These are phyloP conservation scores for Starmera caribaea DNA, from an alignment of 805 yeast species.

Conservation along the genomic window DNA sequence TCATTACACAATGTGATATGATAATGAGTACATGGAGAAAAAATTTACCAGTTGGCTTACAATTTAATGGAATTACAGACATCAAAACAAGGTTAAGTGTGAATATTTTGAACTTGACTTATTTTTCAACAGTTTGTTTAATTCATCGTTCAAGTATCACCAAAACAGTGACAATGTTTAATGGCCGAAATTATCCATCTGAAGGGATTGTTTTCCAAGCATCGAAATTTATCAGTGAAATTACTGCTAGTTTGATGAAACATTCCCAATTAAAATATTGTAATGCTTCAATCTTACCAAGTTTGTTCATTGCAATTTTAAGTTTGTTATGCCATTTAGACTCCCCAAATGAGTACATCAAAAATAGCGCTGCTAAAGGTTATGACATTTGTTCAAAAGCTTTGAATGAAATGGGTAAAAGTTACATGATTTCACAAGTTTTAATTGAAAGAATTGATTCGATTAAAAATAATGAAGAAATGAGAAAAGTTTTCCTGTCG, in stretches of 20 bases:
- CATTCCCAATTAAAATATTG: constrained; percentile 39
- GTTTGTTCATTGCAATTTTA: constrained; percentile 52
- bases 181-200: constrained; percentile 20
- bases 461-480: constrained; percentile 24
- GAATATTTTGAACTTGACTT: constrained; percentile 54
- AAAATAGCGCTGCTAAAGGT: constrained; percentile 26
- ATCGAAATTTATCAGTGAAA: constrained; percentile 62
- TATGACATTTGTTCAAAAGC: constrained; percentile 23
- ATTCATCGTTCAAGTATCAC: constrained; percentile 63
- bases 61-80: constrained; percentile 48
- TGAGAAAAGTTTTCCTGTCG: constrained; percentile 13
- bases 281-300: constrained; percentile 52
- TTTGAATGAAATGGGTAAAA: constrained; percentile 33
- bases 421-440: constrained; percentile 42
- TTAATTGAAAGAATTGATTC: constrained; percentile 41
- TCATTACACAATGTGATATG: constrained; percentile 54
- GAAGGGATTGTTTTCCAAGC: constrained; percentile 71
- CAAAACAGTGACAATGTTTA: constrained; percentile 20
- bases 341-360: constrained; percentile 24
- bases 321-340: constrained; percentile 65
- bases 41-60: constrained; percentile 51
- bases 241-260: constrained; percentile 45
- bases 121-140: constrained; percentile 62
- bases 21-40: constrained; percentile 72
- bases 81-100: constrained; percentile 32